Percentiles rank a stretch among this genome's conserved stretches.
phyloP scores from a whole-genome alignment of 2,329 filamentous ascomycete genomes.

The Sclerotinia glacialis region DNA sequence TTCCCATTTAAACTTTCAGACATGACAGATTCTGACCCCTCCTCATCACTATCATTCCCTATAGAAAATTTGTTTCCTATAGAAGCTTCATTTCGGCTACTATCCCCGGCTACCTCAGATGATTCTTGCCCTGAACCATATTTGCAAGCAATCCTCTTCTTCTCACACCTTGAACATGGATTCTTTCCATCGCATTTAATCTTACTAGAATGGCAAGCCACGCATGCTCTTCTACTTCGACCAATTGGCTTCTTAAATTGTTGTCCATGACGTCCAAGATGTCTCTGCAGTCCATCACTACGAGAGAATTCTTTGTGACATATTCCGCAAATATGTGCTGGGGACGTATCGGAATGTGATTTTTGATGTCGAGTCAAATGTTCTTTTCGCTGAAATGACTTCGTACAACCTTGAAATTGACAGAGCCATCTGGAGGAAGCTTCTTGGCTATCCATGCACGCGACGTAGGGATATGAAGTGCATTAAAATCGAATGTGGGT shows the following conservation, averaged over 20 bases:
- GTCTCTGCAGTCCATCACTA: conserved; percentile 35
- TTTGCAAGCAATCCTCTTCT: conserved; percentile 43
- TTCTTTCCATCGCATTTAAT: conserved; percentile 46
- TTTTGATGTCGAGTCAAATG: conserved; percentile 34
- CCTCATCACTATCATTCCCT: neutral
- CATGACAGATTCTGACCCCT: neutral
- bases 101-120: neutral
- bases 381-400: conserved; percentile 33
- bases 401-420: conserved; percentile 29
- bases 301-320: conserved; percentile 34
- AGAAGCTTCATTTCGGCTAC: neutral
- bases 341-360: conserved; percentile 28
- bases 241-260: conserved; percentile 30
- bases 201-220: conserved; percentile 47
- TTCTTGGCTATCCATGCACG: conserved; percentile 2
- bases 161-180: conserved; percentile 43
- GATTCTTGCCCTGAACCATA: conserved; percentile 32
- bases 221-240: conserved; percentile 44
- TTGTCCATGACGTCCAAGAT: conserved; percentile 33
- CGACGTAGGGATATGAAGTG: neutral
- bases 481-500: neutral
- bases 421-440: conserved; percentile 22
- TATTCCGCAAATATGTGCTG: conserved; percentile 26
- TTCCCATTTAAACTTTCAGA: neutral
- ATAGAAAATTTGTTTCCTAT: neutral